phyloP scores from a whole-genome alignment of 495 filamentous ascomycete species.

The Aspergillus nidulans region DNA sequence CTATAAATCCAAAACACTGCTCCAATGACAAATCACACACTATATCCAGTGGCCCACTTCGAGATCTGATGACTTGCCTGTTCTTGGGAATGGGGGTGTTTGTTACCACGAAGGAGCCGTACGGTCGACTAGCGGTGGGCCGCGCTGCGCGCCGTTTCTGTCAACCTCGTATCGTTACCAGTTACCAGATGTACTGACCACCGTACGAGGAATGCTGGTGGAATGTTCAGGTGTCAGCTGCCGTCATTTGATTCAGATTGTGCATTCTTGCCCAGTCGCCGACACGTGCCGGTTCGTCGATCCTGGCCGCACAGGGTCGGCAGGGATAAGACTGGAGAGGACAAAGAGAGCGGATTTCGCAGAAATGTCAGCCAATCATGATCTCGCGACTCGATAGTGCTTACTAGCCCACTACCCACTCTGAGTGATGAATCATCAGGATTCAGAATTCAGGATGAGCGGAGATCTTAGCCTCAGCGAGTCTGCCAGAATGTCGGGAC shows the following conservation, averaged over 20 bases:
- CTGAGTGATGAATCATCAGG: slow-evolving; percentile 4
- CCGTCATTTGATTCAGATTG: slow-evolving; percentile 1
- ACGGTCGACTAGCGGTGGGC: neutral
- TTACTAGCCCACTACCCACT: slow-evolving; percentile 6
- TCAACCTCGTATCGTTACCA: neutral
- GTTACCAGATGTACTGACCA: neutral
- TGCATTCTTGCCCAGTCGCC: slow-evolving; percentile 9
- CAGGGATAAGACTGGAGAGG: neutral
- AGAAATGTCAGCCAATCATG: neutral
- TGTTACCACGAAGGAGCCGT: neutral
- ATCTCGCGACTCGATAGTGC: neutral
- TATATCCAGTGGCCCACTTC: neutral
- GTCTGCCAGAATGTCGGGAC: slow-evolving; percentile 25
- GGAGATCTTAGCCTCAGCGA: slow-evolving; percentile 22
- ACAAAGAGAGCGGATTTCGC: slow-evolving; percentile 3
- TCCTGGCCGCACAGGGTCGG: slow-evolving; percentile 12
- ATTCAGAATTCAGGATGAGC: slow-evolving; percentile 8
- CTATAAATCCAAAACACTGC: slow-evolving; percentile 3
- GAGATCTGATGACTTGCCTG: neutral
- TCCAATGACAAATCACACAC: neutral
- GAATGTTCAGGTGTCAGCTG: neutral
- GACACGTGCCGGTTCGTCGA: slow-evolving; percentile 33
- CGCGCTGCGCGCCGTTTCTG: neutral
- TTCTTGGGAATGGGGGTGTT: neutral
- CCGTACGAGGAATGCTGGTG: neutral